A percentile compares a stretch with the other conserved stretches of the same genome.
Evolutionary conservation across 176 grass and related monocot genomes (phyloP).

Genomic region (Triticum monococcum): DNA sequence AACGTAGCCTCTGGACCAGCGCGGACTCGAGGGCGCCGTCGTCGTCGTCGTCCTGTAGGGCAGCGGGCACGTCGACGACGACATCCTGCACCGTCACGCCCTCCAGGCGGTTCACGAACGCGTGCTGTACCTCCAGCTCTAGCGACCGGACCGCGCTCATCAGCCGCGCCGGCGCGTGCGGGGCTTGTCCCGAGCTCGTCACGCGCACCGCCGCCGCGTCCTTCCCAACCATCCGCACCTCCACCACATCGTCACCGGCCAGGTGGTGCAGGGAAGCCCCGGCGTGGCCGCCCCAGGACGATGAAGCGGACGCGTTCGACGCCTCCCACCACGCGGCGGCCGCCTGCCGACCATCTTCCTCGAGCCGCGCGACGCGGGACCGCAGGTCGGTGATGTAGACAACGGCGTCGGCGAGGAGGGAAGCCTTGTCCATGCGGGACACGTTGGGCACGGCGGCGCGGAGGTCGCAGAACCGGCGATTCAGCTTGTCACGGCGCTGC

Average conservation of each 20-base stretch:
- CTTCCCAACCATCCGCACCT: neutral
- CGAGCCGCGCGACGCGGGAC: neutral
- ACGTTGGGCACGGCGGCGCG: constrained; percentile 71
- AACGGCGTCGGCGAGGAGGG: constrained; percentile 42
- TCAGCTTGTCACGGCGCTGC: constrained; percentile 76
- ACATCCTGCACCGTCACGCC: neutral
- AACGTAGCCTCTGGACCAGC: too few species aligned
- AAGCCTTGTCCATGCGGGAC: constrained; percentile 89
- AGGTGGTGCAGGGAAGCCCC: neutral
- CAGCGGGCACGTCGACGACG: neutral
- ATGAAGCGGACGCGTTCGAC: neutral
- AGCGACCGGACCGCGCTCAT: neutral
- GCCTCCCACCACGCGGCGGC: neutral
- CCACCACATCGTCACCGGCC: neutral
- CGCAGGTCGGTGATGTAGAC: neutral
- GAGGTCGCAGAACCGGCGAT: constrained; percentile 73
- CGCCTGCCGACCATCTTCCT: neutral
- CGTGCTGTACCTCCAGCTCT: constrained; percentile 1
- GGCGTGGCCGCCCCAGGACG: neutral
- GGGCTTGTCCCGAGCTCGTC: neutral
- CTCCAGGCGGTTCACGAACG: neutral
- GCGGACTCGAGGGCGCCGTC: too few species aligned
- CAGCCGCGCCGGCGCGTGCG: neutral
- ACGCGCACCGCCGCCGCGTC: neutral
- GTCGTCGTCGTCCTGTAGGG: too few species aligned